phyloP scores from a whole-genome alignment of 176 grass and related monocot species.

The Rhipidocladum racemiflorum region DNA sequence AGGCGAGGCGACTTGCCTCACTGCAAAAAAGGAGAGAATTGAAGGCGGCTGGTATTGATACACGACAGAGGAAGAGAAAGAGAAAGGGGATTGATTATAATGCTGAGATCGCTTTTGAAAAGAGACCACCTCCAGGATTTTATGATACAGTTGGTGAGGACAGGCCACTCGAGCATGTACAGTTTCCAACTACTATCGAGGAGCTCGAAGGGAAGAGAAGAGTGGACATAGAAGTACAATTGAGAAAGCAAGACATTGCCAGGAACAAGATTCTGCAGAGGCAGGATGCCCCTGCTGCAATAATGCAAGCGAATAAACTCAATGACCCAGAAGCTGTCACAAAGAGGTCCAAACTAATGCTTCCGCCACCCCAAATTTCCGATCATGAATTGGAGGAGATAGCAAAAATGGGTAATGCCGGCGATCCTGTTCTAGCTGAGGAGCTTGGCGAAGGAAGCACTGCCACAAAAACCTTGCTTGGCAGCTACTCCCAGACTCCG shows the following conservation, averaged over 20 bases:
- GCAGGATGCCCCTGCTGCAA: slow-evolving; percentile 81
- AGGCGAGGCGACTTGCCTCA: slow-evolving; percentile 85
- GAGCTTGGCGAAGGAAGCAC: slow-evolving; percentile 69
- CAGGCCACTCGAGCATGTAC: slow-evolving; percentile 46
- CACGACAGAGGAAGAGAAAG: slow-evolving; percentile 67
- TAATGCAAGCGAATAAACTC: slow-evolving; percentile 90
- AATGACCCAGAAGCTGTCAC: slow-evolving; percentile 90
- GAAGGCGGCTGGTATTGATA: slow-evolving; percentile 84
- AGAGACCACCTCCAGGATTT: slow-evolving; percentile 78
- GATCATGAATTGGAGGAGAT: slow-evolving; percentile 93
- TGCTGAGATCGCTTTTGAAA: slow-evolving; percentile 86
- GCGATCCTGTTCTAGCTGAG: slow-evolving; percentile 60
- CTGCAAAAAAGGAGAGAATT: slow-evolving; percentile 88
- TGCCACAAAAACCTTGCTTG: slow-evolving; percentile 75
- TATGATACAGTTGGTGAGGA: slow-evolving; percentile 80
- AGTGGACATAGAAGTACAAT: slow-evolving; percentile 69
- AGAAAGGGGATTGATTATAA: slow-evolving; percentile 92
- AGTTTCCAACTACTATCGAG: slow-evolving; percentile 88
- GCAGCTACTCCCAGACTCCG: slow-evolving; percentile 73
- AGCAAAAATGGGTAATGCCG: slow-evolving; percentile 80
- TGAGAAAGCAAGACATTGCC: slow-evolving; percentile 84
- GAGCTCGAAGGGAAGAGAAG: slow-evolving; percentile 89
- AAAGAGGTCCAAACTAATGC: slow-evolving; percentile 86
- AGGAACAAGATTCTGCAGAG: slow-evolving; percentile 85
- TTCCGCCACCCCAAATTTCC: slow-evolving; percentile 85